Conservation (phyloP, 441 rosid species). For the Theobroma grandiflorum region DNA sequence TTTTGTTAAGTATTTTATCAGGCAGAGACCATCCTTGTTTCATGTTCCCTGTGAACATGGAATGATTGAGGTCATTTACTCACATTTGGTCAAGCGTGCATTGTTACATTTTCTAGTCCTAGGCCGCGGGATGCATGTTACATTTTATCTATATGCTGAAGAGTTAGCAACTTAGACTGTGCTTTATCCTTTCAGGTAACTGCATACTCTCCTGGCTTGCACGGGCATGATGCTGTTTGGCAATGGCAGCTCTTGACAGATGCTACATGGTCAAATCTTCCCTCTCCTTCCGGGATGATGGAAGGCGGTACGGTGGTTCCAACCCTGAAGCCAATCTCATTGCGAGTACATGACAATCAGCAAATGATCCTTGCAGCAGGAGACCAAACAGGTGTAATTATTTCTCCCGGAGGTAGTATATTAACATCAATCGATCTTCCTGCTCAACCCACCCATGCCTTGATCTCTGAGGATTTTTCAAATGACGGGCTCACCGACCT, state of each 20-base stretch:
- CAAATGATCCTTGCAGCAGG: slow-evolving; percentile 96
- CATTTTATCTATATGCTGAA: neutral
- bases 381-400: slow-evolving; percentile 84
- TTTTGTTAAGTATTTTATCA: neutral
- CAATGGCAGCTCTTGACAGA: slow-evolving; percentile 92
- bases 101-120: neutral
- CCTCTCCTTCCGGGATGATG: slow-evolving; percentile 89
- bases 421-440: slow-evolving; percentile 82
- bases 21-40: neutral
- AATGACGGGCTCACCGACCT: slow-evolving; percentile 91
- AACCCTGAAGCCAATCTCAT: slow-evolving; percentile 76
- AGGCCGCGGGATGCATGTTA: neutral
- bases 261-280: slow-evolving; percentile 97
- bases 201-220: slow-evolving; percentile 83
- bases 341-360: slow-evolving; percentile 79
- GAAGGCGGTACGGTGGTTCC: slow-evolving; percentile 85
- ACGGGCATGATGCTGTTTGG: slow-evolving; percentile 93
- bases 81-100: neutral
- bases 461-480: slow-evolving; percentile 86
- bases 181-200: slow-evolving; percentile 67
- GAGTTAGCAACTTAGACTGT: slow-evolving; percentile 19
- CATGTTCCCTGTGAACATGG: neutral
- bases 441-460: slow-evolving; percentile 88
- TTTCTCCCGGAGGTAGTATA: slow-evolving; percentile 88
- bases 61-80: neutral